Evolutionary conservation across 2,329 filamentous ascomycete genomes (phyloP).

Genomic region (Fonsecaea nubica): DNA sequence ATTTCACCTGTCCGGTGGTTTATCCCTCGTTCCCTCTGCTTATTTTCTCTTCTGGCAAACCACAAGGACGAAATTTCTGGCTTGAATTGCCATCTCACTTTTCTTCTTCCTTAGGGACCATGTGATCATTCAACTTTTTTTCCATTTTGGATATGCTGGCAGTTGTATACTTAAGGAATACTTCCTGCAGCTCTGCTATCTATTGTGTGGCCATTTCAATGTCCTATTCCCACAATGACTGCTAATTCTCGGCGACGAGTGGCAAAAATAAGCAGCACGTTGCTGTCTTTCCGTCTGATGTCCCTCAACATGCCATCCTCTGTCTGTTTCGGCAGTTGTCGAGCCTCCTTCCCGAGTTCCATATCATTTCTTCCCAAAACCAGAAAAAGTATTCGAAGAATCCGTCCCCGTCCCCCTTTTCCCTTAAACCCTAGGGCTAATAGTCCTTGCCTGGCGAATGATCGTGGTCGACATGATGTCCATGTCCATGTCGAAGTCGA

Average conservation of each 20-base stretch:
- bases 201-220: background rate
- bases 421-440: background rate
- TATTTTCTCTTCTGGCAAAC: too few relatives aligned
- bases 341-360: background rate
- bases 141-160: background rate
- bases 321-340: background rate
- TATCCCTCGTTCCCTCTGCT: too few relatives aligned
- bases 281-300: background rate
- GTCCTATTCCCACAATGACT: background rate
- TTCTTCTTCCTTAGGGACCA: constrained; percentile 8
- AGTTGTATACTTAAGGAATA: background rate
- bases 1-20: too few relatives aligned
- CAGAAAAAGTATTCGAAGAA: background rate
- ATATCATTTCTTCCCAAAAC: background rate
- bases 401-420: too few relatives aligned
- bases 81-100: constrained; percentile 9
- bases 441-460: background rate
- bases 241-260: background rate
- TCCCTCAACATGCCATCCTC: background rate
- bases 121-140: constrained; percentile 6
- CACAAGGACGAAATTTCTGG: background rate
- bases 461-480: constrained; percentile 12
- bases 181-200: constrained; percentile 1
- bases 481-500: constrained; percentile 7
- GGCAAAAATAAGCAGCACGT: background rate